A percentile compares a stretch with the other conserved stretches of the same genome.
Conservation (phyloP, 306 rosid species). For the Prunus padus region DNA sequence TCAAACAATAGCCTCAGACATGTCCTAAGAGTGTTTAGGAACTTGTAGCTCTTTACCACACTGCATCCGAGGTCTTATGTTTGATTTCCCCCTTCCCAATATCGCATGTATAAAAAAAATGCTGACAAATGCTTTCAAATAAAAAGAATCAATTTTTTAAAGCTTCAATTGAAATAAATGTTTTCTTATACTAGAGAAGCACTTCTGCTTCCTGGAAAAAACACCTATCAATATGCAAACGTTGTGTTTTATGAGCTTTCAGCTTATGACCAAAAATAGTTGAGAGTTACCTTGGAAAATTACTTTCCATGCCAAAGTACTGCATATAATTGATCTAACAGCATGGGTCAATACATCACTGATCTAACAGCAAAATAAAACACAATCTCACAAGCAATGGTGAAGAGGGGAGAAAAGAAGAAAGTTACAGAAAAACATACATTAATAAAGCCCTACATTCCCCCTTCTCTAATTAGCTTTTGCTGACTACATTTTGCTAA, state of each 20-base stretch:
- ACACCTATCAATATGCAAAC: background rate
- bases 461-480: slow-evolving; percentile 19
- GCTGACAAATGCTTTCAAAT: too few species aligned
- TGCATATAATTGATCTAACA: slow-evolving; percentile 11
- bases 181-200: background rate
- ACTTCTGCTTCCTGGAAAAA: background rate
- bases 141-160: too few species aligned
- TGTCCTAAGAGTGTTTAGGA: too few species aligned
- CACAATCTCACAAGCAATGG: slow-evolving; percentile 4
- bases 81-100: too few species aligned
- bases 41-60: too few species aligned
- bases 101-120: too few species aligned
- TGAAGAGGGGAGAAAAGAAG: background rate
- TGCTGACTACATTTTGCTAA: slow-evolving; percentile 12
- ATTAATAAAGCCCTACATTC: slow-evolving; percentile 7
- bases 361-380: background rate
- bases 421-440: background rate
- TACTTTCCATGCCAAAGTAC: slow-evolving; percentile 1
- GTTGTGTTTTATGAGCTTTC: background rate
- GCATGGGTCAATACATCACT: slow-evolving; percentile 19
- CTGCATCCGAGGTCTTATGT: too few species aligned
- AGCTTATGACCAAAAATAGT: background rate
- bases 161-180: background rate
- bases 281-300: background rate
- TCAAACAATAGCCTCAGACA: too few species aligned